Base-by-base conservation (phyloP, 352 stramenopile species). In the Pythium aristosporum region DNA sequence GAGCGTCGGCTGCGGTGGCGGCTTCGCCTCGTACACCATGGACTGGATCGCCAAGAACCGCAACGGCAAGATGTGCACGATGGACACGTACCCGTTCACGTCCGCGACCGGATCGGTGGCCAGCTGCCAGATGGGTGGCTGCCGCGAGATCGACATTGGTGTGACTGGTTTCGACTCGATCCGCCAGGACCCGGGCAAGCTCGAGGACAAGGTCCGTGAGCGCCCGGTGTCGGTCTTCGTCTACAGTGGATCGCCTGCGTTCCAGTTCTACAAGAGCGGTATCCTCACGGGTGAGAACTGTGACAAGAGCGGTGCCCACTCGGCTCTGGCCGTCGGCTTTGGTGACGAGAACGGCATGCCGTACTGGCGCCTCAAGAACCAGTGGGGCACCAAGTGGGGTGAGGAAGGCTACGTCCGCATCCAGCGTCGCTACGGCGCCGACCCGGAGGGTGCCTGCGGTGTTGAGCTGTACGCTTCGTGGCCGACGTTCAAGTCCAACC, bases 311-410 rank as follows among this genome's bases (percentile, higher is more conserved):
- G 80, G 80, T 28, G 71, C 72, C n/a, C 74, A 87, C 60, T 86
- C 79, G 39, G 82, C 71, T 0, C 69, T 92, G 2, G 74, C 72
- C 0, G 80, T 92, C n/a, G 84, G 84, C 9, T 89, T 83, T 43
- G 76, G 78, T 25, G 71, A 77, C 36, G 76, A 80, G n/a, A 76
- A 83, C 23, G 71, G 72, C 13, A 23, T 76, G n/a, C 34, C 56
- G 3, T 85, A 82, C 62, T 85, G 78, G 78, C 81, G 79, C 48
- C 71, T 92, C 49, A 88, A 89, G 67, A 92, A 92, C 65, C 80
- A 85, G 58, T 92, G 82, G 81, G 84, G 84, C 5, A 78, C 74
- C 3, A 61, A 65, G 5, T 93, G 84, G 82, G 82, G 85, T 28
- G 83, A 91, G 57, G 44, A 75, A 12, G 85, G 82, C 20, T 93